Percentiles rank a stretch among this genome's conserved stretches.
Conservation (phyloP, 2,329 filamentous ascomycete species). For the Daldinia sp. region DNA sequence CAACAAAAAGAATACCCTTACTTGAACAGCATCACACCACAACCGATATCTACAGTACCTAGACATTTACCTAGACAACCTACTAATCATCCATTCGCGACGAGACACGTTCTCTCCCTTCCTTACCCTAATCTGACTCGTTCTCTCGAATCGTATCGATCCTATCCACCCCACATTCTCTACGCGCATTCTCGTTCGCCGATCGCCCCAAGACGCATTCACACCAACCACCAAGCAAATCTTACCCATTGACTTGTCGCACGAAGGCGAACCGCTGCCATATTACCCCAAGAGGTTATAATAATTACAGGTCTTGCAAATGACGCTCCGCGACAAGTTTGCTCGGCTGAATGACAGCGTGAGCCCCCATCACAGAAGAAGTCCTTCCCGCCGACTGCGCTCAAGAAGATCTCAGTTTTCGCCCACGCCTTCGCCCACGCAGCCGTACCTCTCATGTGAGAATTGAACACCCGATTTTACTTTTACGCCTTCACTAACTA, state of each 20-base stretch:
- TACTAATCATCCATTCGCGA: not conserved
- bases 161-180: not conserved
- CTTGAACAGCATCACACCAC: slow-evolving; percentile 1
- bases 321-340: slow-evolving; percentile 52
- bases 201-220: slow-evolving; percentile 4
- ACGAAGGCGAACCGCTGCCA: not conserved
- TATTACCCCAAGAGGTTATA: slow-evolving; percentile 10
- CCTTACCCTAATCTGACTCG: not conserved
- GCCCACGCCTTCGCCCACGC: slow-evolving; percentile 54
- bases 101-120: slow-evolving; percentile 5
- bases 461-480: slow-evolving; percentile 24
- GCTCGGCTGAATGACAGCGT: slow-evolving; percentile 52
- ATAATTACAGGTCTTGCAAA: slow-evolving; percentile 35
- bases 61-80: not conserved
- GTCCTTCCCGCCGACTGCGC: slow-evolving; percentile 40
- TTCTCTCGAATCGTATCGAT: slow-evolving; percentile 2
- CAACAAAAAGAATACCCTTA: slow-evolving; percentile 1
- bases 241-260: slow-evolving; percentile 9
- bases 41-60: not conserved
- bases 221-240: slow-evolving; percentile 3
- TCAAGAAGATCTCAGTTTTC: slow-evolving; percentile 50
- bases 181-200: slow-evolving; percentile 9
- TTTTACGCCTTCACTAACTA: slow-evolving; percentile 37
- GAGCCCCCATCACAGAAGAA: slow-evolving; percentile 43
- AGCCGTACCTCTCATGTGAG: slow-evolving; percentile 62